Conservation (phyloP, 2,329 filamentous ascomycete genomes). For the Ciborinia camelliae region DNA sequence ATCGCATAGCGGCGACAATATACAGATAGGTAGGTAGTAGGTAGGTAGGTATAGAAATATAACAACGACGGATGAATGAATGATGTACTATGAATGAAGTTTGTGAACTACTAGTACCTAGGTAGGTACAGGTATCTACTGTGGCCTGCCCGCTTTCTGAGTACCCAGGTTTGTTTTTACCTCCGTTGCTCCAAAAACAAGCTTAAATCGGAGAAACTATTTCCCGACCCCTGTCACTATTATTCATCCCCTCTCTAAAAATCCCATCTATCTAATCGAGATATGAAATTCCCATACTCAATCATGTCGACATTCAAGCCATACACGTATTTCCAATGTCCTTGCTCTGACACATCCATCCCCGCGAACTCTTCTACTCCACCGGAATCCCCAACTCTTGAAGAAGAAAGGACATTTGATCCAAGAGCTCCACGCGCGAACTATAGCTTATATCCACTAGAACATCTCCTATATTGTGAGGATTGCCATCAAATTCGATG, state of each 20-base stretch:
- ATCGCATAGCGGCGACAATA: background rate
- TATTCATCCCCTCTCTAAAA: background rate
- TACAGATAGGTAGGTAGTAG: no score
- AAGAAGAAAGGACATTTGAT: constrained; percentile 79
- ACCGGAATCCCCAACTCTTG: constrained; percentile 47
- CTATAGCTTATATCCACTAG: constrained; percentile 88
- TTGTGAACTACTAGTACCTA: no score
- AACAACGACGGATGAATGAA: no score
- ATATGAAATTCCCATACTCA: background rate
- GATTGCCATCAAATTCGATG: constrained; percentile 97
- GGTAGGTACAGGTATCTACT: background rate
- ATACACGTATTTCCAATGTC: constrained; percentile 66
- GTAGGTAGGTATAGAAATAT: no score
- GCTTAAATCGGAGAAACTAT: background rate
- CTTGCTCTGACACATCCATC: constrained; percentile 52
- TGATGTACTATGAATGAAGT: background rate
- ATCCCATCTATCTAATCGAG: background rate
- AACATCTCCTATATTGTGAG: constrained; percentile 93
- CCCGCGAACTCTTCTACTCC: constrained; percentile 37
- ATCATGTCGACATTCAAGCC: constrained; percentile 52
- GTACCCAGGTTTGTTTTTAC: background rate
- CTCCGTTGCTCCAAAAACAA: background rate
- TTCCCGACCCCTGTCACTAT: background rate
- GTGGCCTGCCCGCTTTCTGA: background rate
- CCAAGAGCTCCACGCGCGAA: constrained; percentile 80